Base-by-base conservation (phyloP, 2,329 filamentous ascomycete genomes). In the Trichophyton benhamiae region DNA sequence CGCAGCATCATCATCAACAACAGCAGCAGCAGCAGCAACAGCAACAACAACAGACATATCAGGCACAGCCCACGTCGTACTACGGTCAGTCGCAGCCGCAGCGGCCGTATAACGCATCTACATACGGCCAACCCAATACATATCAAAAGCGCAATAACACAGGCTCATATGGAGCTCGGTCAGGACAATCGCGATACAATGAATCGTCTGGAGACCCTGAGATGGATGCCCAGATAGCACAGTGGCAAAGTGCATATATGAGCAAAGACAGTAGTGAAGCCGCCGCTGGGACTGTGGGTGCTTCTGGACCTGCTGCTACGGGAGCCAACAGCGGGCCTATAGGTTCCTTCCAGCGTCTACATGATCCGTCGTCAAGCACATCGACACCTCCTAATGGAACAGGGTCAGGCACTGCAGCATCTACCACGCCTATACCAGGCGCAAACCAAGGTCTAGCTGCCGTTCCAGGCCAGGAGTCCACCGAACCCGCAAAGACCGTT, bases 231-330 rank as follows among this genome's bases (percentile, higher is more conserved):
- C 89, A 95, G 73, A 91, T 96, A 64, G 91, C 91, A 57, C 89
- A 95, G 74, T 96, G 92, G 90, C 91, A 95, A 75, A 92, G 87
- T 74, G 89, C 91, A 27, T 96, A 96, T 74, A 83, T 85, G 65
- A 81, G 80, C 58, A 86, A 82, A 67, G 85, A 87, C 58, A 36
- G 38, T 15, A 9, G 70, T 72, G 41, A 72, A 61, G 25, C 57
- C 65, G 70, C 67, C 62, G 67, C 72, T 15, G 65, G 63, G 46
- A 70, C 72, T 38, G 67, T 72, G 15, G 66, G 70, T 20, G 68
- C 72, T 9, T 72, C 70, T 41, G 69, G 27, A 30, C 27, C 71
- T 9, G 62, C 76, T 25, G 74, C 73, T 22, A 77, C 77, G 3
- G 73, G 73, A 22, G 74, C 78, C 20, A 80, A 79, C 66, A 72